Percentiles rank a stretch among this genome's conserved stretches.
These are phyloP conservation scores for Gossypium ekmanianum DNA, from an alignment of 345 rosid species.

Conservation along the genomic window DNA sequence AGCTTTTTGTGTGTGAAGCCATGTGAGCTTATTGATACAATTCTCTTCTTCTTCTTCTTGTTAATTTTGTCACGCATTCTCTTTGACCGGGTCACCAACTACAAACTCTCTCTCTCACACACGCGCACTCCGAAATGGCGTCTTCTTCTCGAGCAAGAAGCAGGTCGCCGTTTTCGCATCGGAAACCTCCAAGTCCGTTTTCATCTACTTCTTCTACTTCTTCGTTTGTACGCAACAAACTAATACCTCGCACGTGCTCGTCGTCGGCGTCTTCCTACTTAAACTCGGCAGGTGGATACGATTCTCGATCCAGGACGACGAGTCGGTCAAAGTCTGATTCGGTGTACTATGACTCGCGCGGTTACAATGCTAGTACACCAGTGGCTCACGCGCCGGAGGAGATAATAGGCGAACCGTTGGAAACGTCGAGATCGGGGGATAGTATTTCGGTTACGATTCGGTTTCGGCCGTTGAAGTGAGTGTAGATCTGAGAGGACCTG, in stretches of 20 bases:
- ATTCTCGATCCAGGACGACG: constrained; percentile 80
- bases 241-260: constrained; percentile 76
- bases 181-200: constrained; percentile 69
- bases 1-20: constrained; percentile 45
- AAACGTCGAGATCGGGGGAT: constrained; percentile 60
- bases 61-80: constrained; percentile 16
- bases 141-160: constrained; percentile 80
- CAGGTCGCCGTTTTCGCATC: constrained; percentile 77
- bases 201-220: constrained; percentile 76
- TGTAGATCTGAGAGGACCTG: constrained; percentile 46
- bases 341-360: constrained; percentile 32
- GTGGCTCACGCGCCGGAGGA: constrained; percentile 63
- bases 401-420: constrained; percentile 60
- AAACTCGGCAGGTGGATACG: constrained; percentile 41
- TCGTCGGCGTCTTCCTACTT: constrained; percentile 58
- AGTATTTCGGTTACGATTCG: constrained; percentile 97
- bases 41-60: constrained; percentile 27
- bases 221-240: constrained; percentile 48
- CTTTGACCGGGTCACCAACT: constrained; percentile 33
- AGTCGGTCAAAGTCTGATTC: constrained; percentile 65
- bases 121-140: constrained; percentile 43
- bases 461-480: constrained; percentile 90
- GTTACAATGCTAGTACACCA: constrained; percentile 40
- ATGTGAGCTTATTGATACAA: constrained; percentile 83
- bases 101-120: constrained; percentile 1